phyloP scores from a whole-genome alignment of 306 rosid species.

The Trifolium repens region DNA sequence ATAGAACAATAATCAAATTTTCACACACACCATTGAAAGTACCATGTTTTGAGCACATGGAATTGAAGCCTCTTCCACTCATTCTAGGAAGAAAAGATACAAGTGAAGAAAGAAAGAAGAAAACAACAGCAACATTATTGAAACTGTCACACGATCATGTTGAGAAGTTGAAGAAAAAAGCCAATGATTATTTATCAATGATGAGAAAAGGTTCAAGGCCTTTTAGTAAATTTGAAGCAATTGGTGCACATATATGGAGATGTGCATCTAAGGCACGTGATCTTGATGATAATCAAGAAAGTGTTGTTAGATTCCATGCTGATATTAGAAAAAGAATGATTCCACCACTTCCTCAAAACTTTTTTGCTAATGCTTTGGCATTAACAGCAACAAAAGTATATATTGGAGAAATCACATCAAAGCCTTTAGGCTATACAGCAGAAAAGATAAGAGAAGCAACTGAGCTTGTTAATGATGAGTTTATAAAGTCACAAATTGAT shows the following conservation, averaged over 20 bases:
- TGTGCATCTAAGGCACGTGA: conserved; percentile 37
- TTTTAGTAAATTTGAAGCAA: conserved; percentile 28
- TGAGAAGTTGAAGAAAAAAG: neutral
- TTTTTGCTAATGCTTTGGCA: conserved; percentile 14
- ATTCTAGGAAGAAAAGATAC: conserved; percentile 1
- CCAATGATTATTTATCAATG: neutral
- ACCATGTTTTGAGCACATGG: conserved; percentile 12
- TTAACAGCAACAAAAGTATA: neutral
- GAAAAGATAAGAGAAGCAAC: conserved; percentile 18
- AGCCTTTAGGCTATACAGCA: conserved; percentile 21
- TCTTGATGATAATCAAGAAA: conserved; percentile 17
- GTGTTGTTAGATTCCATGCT: neutral
- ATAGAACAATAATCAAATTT: conserved; percentile 14
- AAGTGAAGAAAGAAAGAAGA: conserved; percentile 8
- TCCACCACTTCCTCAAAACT: conserved; percentile 32
- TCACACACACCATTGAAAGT: neutral
- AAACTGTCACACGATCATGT: conserved; percentile 19
- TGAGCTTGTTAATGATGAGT: neutral
- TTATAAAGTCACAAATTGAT: conserved; percentile 25
- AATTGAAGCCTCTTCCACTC: conserved; percentile 26
- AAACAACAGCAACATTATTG: neutral
- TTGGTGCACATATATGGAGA: conserved; percentile 31
- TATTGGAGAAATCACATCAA: conserved; percentile 27
- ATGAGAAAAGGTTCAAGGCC: neutral
- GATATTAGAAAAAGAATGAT: neutral